Evolutionary conservation across 2,329 filamentous ascomycete species (phyloP), one percentile per base, ranked within the genome.

Genomic region (Cephalotrichum gorgonifer): DNA sequence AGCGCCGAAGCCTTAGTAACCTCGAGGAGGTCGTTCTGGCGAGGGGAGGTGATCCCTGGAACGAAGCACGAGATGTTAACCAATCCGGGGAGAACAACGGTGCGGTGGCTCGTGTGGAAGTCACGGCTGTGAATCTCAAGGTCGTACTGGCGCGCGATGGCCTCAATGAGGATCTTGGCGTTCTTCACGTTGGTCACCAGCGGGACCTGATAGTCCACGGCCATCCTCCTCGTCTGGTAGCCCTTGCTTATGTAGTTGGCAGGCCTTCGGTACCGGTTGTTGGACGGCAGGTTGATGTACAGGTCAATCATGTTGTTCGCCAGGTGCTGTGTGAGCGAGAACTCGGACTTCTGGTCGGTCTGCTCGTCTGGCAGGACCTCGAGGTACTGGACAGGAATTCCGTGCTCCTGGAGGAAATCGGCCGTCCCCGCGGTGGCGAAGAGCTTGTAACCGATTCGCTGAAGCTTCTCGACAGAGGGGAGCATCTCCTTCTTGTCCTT

Each of bases 181-280:
- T 96, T 97, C 79, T 98, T 98, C 66, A 98, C 93, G 60, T 98
- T 98, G 49, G 93, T 98, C 17, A 98, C 91, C 52, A 98, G 74
- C 51, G 93, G 93, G 49, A 93, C 95, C 71, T 97, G 91, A 71
- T 96, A 81, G 68, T 96, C 93, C 39, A 98, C 93, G 31, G 93
- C 93, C 90, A 98, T 96, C 66, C 93, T 84, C 65, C 93, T 83
- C 50, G 93, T 97, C 62, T 87, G 85, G 71, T 98, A 98, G 52
- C 93, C 93, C 72, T 93, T 93, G 68, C 87, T 94, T 85, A 98
- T 94, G 71, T 97, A 98, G 74, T 89, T 98, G 59, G 93, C 93
- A 28, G 93, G 93, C 56, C 93, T 83, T 58, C 93, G 82, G 76
- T 94, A 98, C 66, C 90, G 87, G 74, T 98, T 98, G 79, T 81